phyloP scores from a whole-genome alignment of 768 basidiomycete genomes.

The Kwoniella heveanensis region DNA sequence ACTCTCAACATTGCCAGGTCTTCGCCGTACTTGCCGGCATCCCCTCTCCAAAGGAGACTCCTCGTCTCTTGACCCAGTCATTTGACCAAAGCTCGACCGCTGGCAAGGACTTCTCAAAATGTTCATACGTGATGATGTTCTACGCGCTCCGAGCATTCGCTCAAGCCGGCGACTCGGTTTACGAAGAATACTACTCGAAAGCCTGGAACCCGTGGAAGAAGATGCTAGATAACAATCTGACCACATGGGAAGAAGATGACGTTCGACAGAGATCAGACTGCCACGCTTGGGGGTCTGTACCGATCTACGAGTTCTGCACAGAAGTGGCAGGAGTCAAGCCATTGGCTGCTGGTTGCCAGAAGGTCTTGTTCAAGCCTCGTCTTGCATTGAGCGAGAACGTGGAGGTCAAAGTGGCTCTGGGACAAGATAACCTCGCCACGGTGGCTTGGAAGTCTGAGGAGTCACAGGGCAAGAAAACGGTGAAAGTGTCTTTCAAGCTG shows the following conservation, averaged over 20 bases:
- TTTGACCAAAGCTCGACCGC: background rate
- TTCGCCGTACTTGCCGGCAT: constrained; percentile 21
- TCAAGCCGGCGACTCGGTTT: constrained; percentile 22
- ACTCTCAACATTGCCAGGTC: constrained; percentile 33
- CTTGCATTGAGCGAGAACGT: constrained; percentile 5
- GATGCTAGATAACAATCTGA: constrained; percentile 33
- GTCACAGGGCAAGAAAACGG: constrained; percentile 2
- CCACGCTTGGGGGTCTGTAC: constrained; percentile 40
- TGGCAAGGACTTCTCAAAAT: constrained; percentile 15
- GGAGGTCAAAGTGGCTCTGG: constrained; percentile 20
- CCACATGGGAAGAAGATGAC: constrained; percentile 45
- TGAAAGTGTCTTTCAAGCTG: constrained; percentile 6
- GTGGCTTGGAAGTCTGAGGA: constrained; percentile 15
- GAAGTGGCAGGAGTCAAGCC: constrained; percentile 38
- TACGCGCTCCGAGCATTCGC: constrained; percentile 42
- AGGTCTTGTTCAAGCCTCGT: constrained; percentile 24
- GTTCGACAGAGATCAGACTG: constrained; percentile 39
- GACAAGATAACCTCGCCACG: constrained; percentile 10
- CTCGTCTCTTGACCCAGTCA: constrained; percentile 7
- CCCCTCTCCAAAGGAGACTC: constrained; percentile 5
- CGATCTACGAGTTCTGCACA: constrained; percentile 34
- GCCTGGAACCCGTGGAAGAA: constrained; percentile 28
- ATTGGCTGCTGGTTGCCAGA: constrained; percentile 25
- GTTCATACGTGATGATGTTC: constrained; percentile 40
- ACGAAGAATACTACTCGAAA: constrained; percentile 22